Base-by-base conservation (phyloP, 176 grass and related monocot genomes). In the Puccinellia tenuiflora region DNA sequence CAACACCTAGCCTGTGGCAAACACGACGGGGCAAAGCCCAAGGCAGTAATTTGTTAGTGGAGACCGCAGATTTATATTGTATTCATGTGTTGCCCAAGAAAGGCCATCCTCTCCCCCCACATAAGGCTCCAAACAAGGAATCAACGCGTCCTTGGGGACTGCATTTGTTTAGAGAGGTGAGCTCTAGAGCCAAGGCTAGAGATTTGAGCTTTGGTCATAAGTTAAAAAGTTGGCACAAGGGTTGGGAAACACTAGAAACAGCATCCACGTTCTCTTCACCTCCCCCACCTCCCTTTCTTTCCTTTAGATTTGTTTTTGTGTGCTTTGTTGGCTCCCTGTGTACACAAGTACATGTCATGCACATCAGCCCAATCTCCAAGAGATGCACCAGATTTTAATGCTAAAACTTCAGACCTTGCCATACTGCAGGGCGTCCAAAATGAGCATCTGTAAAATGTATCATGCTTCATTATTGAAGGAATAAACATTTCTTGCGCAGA, bases 221-320 rank as follows among this genome's bases (percentile, higher is more conserved):
- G 75, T 93, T 86, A 90, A 84, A 93, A 92, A 83, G 80, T 78
- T 85, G 43, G 73, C 78, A 84, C 88, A 88, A 83, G 88, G 82
- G 88, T 83, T 94, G 94, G 79, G 94, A 94, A 97, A 86, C 92
- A 97, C 94, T 92, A 97, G 87, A 94, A 97, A 94, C 92, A 94
- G 94, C 94, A 94, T 89, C 94, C 94, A 97, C 94, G 94, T 97
- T 97, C 92, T 63, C 90, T 88, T 97, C 90, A 87, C 83, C 88
- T 71, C 87, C 79, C 60, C 87, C 84, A 18, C 75, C 73, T 73
- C 81, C 51, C 64, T 78, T 84, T 86, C 60, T 86, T 48, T 81
- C 88, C 84, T 86, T 73, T 77, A 83, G 29, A 90, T 24, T 90
- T 83, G 28, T 90, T 86, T 90, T 90, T 86, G 47, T 83, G 54